Conservation (phyloP, 805 yeast species). For the Schwanniomyces sp. region DNA sequence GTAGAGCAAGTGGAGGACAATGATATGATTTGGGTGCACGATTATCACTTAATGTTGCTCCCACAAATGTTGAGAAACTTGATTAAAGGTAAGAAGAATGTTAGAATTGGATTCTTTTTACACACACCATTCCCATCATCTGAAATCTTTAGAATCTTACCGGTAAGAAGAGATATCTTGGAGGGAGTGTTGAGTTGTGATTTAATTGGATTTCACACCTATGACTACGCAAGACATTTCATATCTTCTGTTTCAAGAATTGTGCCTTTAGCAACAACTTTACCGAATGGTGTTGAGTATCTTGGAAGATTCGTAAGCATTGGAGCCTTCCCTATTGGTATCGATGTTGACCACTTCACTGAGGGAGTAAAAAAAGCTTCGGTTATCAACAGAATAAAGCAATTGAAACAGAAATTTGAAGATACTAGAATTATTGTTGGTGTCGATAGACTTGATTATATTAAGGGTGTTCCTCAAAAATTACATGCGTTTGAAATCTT, state of each 20-base stretch:
- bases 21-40: constrained; percentile 97
- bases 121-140: constrained; percentile 98
- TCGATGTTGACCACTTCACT: constrained; percentile 88
- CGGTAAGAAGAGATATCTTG: constrained; percentile 90
- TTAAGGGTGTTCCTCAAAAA: constrained; percentile 97
- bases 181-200: constrained; percentile 93
- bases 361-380: constrained; percentile 66
- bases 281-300: constrained; percentile 88
- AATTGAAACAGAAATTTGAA: constrained; percentile 62
- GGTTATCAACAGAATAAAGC: constrained; percentile 66
- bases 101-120: constrained; percentile 86
- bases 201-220: constrained; percentile 97
- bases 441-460: constrained; percentile 93
- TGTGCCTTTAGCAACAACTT: constrained; percentile 67
- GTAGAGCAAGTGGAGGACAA: constrained; percentile 70
- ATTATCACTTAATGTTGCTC: constrained; percentile 91
- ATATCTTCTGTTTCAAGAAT: constrained; percentile 85
- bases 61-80: constrained; percentile 82
- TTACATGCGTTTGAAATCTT: constrained; percentile 95
- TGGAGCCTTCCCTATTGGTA: constrained; percentile 99
- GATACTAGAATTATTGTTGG: constrained; percentile 90
- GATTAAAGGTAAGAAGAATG: constrained; percentile 51
- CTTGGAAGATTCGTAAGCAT: constrained; percentile 75
- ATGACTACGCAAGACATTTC: constrained; percentile 96
- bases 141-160: constrained; percentile 92